Base-by-base conservation (phyloP, 208 protist species). In the Trypanosoma avium region DNA sequence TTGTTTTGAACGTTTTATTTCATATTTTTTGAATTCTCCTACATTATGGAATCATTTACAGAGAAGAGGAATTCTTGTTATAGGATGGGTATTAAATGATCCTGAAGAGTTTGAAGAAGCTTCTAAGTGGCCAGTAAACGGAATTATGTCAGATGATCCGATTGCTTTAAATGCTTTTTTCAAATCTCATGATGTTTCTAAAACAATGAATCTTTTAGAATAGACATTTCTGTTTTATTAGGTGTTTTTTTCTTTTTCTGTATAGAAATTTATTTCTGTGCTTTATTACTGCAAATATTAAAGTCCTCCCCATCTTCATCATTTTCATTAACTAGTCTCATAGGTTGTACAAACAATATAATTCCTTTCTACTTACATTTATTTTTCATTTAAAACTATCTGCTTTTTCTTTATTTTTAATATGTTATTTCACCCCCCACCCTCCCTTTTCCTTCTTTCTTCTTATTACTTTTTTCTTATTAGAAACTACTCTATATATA, bases 1-100 rank as follows among this genome's bases (percentile, higher is more conserved):
- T 36, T 43, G 63, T 15, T 67, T 65, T 40, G 72, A 71, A 21
- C 65, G 62, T 15, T 42, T 68, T 10, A 45, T 67, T 17, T 48
- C 70, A 3, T 86, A 69, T 50, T 57, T 90, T 19, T 61, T 94
- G 21, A 81, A 55, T 12, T 80, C 86, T 21, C 84, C 82, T 7
- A 66, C 67, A 17, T 45, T 92, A 30, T 94, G 88, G 88, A 67
- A 65, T 24, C 82, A 92, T 65, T 72, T 94, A 3, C 81, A 92
- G 50, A 67, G 68, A 21, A 75, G 88, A 15, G 88, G 81, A 0
- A 69, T 94, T 27, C 70, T 77, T 7, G 88, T 94, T 27, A 45
- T 91, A 1, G 88, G 71, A 13, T 94, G 82, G 79, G 82, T 90
- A n/a, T 32, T 92, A 26, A 94, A 94, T 55, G 78, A 86, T 42